A percentile compares a stretch with the other conserved stretches of the same genome.
Conservation (phyloP, 2,329 filamentous ascomycete species). For the Drechslerella coelobrocha region DNA sequence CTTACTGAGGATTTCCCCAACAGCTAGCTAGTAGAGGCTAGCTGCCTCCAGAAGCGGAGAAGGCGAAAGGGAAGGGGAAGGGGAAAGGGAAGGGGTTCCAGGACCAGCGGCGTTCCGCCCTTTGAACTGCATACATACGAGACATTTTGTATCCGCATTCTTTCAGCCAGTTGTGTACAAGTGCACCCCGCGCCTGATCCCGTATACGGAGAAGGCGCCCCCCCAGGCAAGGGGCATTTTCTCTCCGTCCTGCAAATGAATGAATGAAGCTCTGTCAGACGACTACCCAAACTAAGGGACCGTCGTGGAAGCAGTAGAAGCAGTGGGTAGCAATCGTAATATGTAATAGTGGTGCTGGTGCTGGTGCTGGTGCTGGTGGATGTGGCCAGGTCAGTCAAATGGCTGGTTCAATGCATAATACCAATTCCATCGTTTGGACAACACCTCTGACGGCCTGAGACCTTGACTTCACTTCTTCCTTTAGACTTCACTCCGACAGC, state of each 20-base stretch:
- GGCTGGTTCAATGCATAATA: not conserved
- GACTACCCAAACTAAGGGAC: not conserved
- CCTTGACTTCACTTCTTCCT: not conserved
- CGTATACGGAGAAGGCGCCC: not conserved
- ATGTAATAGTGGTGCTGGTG: no score
- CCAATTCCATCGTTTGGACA: not conserved
- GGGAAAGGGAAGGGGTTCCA: constrained; percentile 18
- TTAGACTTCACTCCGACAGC: not conserved
- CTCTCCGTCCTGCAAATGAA: not conserved
- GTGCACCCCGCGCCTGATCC: not conserved
- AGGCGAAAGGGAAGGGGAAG: no score
- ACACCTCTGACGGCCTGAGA: no score
- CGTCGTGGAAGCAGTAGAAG: no score
- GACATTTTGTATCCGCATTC: no score
- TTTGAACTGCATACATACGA: constrained; percentile 17
- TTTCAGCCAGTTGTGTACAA: no score
- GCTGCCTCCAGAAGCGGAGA: constrained; percentile 27
- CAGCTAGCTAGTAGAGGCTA: not conserved
- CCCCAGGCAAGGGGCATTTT: not conserved
- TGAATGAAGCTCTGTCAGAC: not conserved
- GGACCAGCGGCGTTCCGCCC: constrained; percentile 26
- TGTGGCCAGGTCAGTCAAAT: no score
- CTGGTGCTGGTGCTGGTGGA: no score
- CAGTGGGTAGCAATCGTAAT: no score
- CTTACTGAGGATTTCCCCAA: not conserved